Conservation (phyloP, 208 protist species). For the Acanthamoeba castellanii region DNA sequence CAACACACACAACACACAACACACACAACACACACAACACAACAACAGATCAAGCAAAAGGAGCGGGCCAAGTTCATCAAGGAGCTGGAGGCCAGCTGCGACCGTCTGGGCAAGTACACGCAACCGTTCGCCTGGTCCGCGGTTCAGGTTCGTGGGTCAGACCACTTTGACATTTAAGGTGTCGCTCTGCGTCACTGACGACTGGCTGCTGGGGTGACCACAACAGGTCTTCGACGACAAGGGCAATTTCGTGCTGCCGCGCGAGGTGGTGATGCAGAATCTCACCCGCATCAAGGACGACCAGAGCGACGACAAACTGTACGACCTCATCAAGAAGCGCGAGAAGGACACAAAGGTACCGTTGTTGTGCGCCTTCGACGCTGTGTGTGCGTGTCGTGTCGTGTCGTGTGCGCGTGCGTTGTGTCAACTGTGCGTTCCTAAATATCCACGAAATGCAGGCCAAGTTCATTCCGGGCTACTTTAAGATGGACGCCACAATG, state of each 20-base stretch:
- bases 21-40: too few relatives aligned
- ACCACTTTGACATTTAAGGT: neutral
- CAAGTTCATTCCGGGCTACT: neutral
- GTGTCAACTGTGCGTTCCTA: neutral
- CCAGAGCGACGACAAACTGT: conserved; percentile 50
- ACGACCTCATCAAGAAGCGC: conserved; percentile 48
- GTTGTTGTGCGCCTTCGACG: neutral
- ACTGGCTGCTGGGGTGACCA: neutral
- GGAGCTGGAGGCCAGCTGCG: conserved; percentile 29
- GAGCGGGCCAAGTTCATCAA: conserved; percentile 56
- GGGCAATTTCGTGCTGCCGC: conserved; percentile 12
- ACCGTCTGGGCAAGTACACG: conserved; percentile 46
- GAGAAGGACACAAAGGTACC: conserved; percentile 48
- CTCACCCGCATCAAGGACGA: conserved; percentile 42
- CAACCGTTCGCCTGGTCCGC: conserved; percentile 65
- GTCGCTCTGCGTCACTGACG: neutral
- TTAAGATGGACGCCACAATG: neutral
- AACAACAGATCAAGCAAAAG: conserved; percentile 49
- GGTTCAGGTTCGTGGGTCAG: neutral
- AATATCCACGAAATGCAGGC: neutral
- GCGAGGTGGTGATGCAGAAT: neutral
- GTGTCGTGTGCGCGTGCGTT: neutral
- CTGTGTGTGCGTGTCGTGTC: neutral
- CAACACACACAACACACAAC: neutral
- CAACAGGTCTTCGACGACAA: conserved; percentile 54